Evolutionary conservation across 148 eudicot species (phyloP), one percentile per base, ranked within the genome.

Genomic region (Rhododendron henanense): DNA sequence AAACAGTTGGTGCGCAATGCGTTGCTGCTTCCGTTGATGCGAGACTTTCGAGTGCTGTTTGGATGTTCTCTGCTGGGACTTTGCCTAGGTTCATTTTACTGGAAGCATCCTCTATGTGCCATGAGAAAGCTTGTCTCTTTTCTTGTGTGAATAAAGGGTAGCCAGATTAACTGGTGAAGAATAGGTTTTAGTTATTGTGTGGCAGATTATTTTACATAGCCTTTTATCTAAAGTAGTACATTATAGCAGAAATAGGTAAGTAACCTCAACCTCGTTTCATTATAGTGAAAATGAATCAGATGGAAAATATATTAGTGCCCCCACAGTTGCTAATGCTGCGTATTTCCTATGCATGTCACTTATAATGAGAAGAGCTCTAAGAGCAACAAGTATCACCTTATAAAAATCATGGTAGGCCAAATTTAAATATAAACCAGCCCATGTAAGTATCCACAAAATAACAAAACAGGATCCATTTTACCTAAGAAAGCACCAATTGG

Each of bases 1-100:
- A 48, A 80, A 88, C 90, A 88, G 88, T 83, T 48, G 87, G 57
- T 90, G 84, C 10, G 45, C 87, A 8, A 6, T 84, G 2, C 87
- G 89, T 31, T 87, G 89, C 85, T 87, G 90, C 84, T 85, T 84
- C 39, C 87, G 90, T 55, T 88, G 89, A 87, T 80, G 31, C 76
- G 85, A 85, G 89, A 78, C 89, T 47, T 90, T 89, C 50, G 85
- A 87, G 84, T 85, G 92, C 79, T 88, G 89, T 61, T 77, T 84
- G 88, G 87, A 90, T 47, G 45, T 84, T 10, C 53, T 84, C 78
- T 86, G 87, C 76, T 90, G 88, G 50, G 23, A 39, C 19, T 85
- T 86, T 19, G 25, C 3, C 79, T 82, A 35, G 55, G 2, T 81
- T 28, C 78, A 75, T 75, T 74, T 69, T 75, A 73, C 45, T 35